A percentile compares a stretch with the other conserved stretches of the same genome.
Conservation (phyloP, 306 rosid genomes). For the Alnus rubra region DNA sequence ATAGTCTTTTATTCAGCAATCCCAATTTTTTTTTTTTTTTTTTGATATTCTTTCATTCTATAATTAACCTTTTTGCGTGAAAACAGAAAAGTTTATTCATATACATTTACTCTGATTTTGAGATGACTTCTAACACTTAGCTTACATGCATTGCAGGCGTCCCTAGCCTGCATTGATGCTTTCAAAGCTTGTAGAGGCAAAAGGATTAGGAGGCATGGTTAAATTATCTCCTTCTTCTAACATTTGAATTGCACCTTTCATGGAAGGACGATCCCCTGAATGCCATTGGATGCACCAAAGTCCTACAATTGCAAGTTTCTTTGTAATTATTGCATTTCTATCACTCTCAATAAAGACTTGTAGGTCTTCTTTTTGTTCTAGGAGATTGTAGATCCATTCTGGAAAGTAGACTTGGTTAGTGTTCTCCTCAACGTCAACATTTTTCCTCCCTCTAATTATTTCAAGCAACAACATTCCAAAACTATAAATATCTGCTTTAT, state of each 20-base stretch:
- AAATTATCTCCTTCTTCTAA: background rate
- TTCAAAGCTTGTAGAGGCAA: background rate
- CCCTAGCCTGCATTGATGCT: too few relatives aligned
- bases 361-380: background rate
- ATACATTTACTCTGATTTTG: background rate
- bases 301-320: background rate
- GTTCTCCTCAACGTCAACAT: background rate
- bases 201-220: background rate
- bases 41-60: too few relatives aligned
- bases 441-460: background rate
- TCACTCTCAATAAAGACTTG: background rate
- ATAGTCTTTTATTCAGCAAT: too few relatives aligned
- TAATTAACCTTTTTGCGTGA: too few relatives aligned
- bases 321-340: background rate
- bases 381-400: background rate
- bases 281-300: background rate
- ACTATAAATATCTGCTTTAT: background rate
- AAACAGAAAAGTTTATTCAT: too few relatives aligned
- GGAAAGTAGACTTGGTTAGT: background rate
- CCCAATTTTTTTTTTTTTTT: too few relatives aligned
- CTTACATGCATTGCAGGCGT: too few relatives aligned
- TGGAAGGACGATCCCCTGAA: background rate
- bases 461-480: background rate
- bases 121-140: background rate
- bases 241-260: background rate